A percentile compares a stretch with the other conserved stretches of the same genome.
phyloP scores from a whole-genome alignment of 306 rosid species.

The Biancaea sappan region DNA sequence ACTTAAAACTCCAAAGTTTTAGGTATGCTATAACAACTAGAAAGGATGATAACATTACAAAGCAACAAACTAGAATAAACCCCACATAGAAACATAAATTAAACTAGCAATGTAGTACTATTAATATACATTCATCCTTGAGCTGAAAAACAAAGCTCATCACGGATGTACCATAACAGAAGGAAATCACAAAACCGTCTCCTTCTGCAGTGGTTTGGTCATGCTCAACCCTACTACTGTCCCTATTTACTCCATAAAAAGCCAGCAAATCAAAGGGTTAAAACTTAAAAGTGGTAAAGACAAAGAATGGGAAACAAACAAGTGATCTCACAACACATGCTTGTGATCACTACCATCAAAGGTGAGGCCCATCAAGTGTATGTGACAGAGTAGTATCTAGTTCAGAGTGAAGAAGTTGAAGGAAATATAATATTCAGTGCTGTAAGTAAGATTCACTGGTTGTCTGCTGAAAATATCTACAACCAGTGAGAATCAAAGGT shows the following conservation, averaged over 20 bases:
- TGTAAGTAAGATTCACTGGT: constrained; percentile 41
- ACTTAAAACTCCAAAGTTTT: background rate
- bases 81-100: background rate
- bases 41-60: constrained; percentile 10
- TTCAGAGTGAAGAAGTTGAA: constrained; percentile 18
- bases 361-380: constrained; percentile 2
- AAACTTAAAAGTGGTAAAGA: background rate
- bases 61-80: background rate
- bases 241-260: constrained; percentile 16
- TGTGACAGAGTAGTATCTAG: background rate
- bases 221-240: constrained; percentile 32
- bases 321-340: background rate
- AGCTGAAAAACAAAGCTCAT: constrained; percentile 55
- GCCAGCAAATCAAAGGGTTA: constrained; percentile 6
- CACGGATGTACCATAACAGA: constrained; percentile 34
- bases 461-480: constrained; percentile 48
- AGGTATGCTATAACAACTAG: constrained; percentile 1
- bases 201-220: constrained; percentile 58
- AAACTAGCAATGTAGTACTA: constrained; percentile 25
- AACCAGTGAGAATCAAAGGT: constrained; percentile 41
- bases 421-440: constrained; percentile 15
- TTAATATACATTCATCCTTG: constrained; percentile 41
- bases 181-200: constrained; percentile 56
- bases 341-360: background rate
- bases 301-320: background rate